Base-by-base conservation (phyloP, 345 rosid genomes). In the Arabis alpina region DNA sequence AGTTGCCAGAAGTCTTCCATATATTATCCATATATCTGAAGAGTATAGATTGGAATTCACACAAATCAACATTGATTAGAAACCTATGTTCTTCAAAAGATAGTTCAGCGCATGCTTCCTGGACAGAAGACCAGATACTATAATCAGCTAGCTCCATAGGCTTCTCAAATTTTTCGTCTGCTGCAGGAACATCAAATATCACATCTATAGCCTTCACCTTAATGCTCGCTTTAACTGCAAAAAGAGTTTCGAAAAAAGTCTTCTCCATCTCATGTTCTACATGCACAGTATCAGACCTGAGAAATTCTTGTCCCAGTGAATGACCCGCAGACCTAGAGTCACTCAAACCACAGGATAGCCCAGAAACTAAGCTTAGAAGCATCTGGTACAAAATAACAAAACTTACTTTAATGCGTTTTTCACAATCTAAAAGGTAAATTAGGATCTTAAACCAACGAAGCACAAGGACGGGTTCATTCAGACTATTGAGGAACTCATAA, bases 101-200 rank as follows among this genome's bases (percentile, higher is more conserved):
- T 50, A 86, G 32, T 44, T 86, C 86, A 39, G 80, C 27, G 66
- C 72, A 71, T 54, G 70, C 71, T 77, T 71, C 76, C 72, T 67
- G 79, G 72, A 85, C 59, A 77, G 89, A 83, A 65, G 81, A 66
- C 94, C 90, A 82, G 37, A 88, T 70, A 72, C 87, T 91, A 58
- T 64, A 82, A 72, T 82, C 86, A 76, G 55, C 65, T 65, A 40
- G 59, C 74, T 76, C 76, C 40, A 43, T 66, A 40, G 40, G 44
- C 72, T 55, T 64, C 59, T 74, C 83, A 70, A 54, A 36, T 47
- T 76, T 66, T 24, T 80, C 72, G 27, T 67, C 67, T 54, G 32
- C 77, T 72, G 77, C 80, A 66, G 86, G 83, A 70, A 80, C 76
- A 54, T 78, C 87, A 76, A 87, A 82, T 78, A 88, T 57, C 60